Base-by-base conservation (phyloP, 179 eudicot genomes). In the Nepenthes alata region DNA sequence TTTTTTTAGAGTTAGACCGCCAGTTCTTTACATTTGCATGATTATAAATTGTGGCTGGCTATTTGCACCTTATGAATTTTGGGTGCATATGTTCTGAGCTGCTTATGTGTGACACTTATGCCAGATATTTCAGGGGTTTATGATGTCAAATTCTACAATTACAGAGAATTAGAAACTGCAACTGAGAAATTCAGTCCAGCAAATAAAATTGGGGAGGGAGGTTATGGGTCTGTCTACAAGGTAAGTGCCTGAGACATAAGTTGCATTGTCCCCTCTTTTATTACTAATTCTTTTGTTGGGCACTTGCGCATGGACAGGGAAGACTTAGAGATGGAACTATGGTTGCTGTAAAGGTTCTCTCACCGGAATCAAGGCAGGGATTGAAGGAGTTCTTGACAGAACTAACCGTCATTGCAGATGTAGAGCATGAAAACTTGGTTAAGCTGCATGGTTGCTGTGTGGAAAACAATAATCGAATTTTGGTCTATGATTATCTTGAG, bases 211-310 rank as follows among this genome's bases (percentile, higher is more conserved):
- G 94, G 94, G 57, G 73, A 75, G 61, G 94, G 94, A 39, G 94
- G 94, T 55, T 86, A 79, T 67, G 94, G 94, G 73, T 70, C 79
- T 37, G 95, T 86, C 55, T 86, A 74, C 68, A 86, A 86, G 95
- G 95, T 84, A 70, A 61, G 11, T 58, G n/a, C 52, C 10, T 13
- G 35, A 49, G 47, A 47, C 37, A n/a, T 51, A 51, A 25, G 52
- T 25, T 10, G 53, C 61, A 56, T 56, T 2, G 12, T 55, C 38
- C 49, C 15, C n/a, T 4, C 35, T 1, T 6, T 5, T 37, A 11
- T 48, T 63, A 54, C 67, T 56, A 57, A 57, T 65, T 54, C n/a
- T 61, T 16, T 59, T 47, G 37, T 53, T 55, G 45, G 13, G 51
- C 12, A 39, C 58, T 69, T 58, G 63, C 4, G 54, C 66, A 47